Conservation (phyloP, 495 filamentous ascomycete genomes). For the Lepidopterella palustris region DNA sequence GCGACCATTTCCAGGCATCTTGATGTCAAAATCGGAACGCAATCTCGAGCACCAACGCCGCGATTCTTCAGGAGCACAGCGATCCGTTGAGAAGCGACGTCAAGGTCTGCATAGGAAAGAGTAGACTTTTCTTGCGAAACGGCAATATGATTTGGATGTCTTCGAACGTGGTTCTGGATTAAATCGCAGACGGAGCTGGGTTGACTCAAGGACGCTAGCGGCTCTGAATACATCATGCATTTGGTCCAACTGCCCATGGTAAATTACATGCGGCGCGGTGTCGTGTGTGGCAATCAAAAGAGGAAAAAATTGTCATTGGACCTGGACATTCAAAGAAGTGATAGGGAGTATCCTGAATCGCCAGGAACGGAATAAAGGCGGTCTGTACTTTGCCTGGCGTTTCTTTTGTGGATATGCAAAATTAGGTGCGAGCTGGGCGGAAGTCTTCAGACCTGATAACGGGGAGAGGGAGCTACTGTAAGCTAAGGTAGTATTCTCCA, state of each 20-base stretch:
- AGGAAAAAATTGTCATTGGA: too few species aligned
- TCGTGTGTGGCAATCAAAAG: not conserved
- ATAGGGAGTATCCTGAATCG: too few species aligned
- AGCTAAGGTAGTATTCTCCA: too few species aligned
- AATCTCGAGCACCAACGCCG: not conserved
- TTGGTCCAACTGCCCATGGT: not conserved
- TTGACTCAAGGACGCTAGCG: not conserved
- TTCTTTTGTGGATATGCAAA: too few species aligned
- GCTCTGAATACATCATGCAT: not conserved
- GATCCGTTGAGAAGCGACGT: not conserved
- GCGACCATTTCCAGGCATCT: constrained; percentile 19
- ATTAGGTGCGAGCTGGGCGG: too few species aligned
- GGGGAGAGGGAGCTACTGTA: too few species aligned
- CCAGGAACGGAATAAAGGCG: too few species aligned
- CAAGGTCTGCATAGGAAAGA: not conserved
- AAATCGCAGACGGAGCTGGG: not conserved
- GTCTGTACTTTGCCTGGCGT: too few species aligned
- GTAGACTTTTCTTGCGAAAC: not conserved
- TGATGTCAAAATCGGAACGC: constrained; percentile 9
- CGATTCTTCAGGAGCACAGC: not conserved
- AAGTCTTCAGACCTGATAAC: too few species aligned
- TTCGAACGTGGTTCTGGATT: not conserved
- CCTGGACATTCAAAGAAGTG: too few species aligned
- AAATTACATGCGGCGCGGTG: too few species aligned
- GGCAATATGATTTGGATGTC: not conserved